These are phyloP conservation scores for Fusarium torreyae DNA, from an alignment of 2,329 filamentous ascomycete species.

Conservation along the genomic window DNA sequence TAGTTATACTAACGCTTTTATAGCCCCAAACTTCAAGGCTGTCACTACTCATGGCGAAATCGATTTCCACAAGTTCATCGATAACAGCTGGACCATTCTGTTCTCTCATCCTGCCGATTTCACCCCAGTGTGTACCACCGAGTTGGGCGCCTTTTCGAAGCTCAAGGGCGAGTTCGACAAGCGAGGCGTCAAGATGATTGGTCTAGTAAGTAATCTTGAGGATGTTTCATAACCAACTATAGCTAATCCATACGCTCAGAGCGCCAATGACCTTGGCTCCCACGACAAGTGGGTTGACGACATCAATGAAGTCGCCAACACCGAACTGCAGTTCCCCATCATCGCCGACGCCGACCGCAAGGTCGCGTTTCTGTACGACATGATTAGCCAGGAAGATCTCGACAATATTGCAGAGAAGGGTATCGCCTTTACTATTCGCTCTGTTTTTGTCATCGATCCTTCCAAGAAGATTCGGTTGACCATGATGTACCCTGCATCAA, in stretches of 20 bases:
- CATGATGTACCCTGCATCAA: conserved; percentile 91
- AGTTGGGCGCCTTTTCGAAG: neutral
- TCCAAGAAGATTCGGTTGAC: conserved; percentile 92
- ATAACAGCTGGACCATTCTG: conserved; percentile 4
- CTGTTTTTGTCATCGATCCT: conserved; percentile 94
- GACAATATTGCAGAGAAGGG: conserved; percentile 85
- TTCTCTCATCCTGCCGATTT: conserved; percentile 17
- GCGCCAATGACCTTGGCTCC: conserved; percentile 18
- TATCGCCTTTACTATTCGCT: conserved; percentile 92
- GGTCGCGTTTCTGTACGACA: conserved; percentile 13
- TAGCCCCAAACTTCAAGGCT: conserved; percentile 7
- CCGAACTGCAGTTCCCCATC: conserved; percentile 24
- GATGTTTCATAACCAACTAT: too few species aligned
- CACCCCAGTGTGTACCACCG: conserved; percentile 8
- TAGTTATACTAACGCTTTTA: too few species aligned
- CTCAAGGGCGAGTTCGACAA: neutral
- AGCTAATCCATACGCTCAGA: neutral
- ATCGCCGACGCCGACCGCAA: conserved; percentile 28
- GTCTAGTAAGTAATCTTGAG: too few species aligned
- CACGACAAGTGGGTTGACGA: conserved; percentile 25
- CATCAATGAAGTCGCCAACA: conserved; percentile 24
- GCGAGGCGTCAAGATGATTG: conserved; percentile 17
- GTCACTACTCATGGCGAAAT: conserved; percentile 5
- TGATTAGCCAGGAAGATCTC: conserved; percentile 82
- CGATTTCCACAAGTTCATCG: conserved; percentile 20